Percentiles rank a stretch among this genome's conserved stretches.
Conservation (phyloP, 106 monocot species). For the Triglochin maritima region DNA sequence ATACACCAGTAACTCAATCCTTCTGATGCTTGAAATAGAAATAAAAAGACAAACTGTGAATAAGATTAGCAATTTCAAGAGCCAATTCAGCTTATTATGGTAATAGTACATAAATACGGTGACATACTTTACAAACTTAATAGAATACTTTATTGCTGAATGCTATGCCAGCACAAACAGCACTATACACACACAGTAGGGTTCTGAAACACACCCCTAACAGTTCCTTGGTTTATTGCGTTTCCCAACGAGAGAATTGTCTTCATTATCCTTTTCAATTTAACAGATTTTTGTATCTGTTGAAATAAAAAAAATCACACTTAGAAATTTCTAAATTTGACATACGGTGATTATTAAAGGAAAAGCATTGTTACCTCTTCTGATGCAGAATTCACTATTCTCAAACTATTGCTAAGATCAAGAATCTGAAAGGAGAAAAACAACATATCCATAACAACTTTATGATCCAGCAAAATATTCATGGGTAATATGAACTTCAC, state of each 20-base stretch:
- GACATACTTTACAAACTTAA: not conserved
- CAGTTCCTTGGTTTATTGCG: slow-evolving; percentile 70
- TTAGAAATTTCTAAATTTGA: not conserved
- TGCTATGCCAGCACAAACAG: not conserved
- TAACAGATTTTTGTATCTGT: slow-evolving; percentile 55
- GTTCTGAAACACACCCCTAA: slow-evolving; percentile 36
- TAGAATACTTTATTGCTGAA: not conserved
- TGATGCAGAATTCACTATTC: too few species aligned
- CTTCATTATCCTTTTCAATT: slow-evolving; percentile 74
- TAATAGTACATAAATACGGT: not conserved
- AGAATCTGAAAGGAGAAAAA: too few species aligned
- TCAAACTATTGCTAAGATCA: too few species aligned
- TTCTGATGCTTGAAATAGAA: not conserved
- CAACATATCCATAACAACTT: too few species aligned
- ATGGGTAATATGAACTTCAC: too few species aligned
- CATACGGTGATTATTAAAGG: not conserved
- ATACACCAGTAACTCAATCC: not conserved
- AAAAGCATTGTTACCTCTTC: too few species aligned
- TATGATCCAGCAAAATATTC: too few species aligned
- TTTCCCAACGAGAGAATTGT: slow-evolving; percentile 65
- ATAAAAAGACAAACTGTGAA: too few species aligned
- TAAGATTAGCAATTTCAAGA: too few species aligned
- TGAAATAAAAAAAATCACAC: not conserved
- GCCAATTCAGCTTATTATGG: too few species aligned
- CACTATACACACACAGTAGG: not conserved